Percentiles rank a stretch among this genome's conserved stretches.
Evolutionary conservation across 2,329 filamentous ascomycete species (phyloP).

Genomic region (Alternaria novae-zelandiae): DNA sequence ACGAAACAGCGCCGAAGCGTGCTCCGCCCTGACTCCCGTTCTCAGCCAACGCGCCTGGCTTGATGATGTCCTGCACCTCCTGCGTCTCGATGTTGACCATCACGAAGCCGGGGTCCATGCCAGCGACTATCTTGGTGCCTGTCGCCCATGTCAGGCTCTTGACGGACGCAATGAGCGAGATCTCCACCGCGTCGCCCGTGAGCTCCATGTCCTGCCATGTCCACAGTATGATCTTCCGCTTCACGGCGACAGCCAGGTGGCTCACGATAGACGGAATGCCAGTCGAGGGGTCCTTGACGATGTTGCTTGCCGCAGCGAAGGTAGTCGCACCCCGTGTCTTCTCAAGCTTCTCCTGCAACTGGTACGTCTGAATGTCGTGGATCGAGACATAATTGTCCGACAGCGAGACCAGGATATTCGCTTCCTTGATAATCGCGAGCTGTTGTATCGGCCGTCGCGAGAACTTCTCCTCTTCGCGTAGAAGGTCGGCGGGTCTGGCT

Average conservation of each 20-base stretch:
- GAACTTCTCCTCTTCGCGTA: conserved; percentile 94
- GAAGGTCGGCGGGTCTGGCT: conserved; percentile 71
- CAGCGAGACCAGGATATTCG: conserved; percentile 86
- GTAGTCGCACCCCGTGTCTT: conserved; percentile 87
- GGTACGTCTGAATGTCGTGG: conserved; percentile 85
- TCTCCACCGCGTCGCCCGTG: conserved; percentile 73
- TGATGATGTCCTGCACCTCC: conserved; percentile 77
- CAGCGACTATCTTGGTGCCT: conserved; percentile 84
- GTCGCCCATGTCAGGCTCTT: conserved; percentile 91
- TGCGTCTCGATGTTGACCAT: conserved; percentile 83
- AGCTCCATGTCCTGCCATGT: conserved; percentile 96
- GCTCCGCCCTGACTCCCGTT: conserved; percentile 69
- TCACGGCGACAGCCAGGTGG: conserved; percentile 87
- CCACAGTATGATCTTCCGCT: conserved; percentile 88
- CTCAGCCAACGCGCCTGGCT: conserved; percentile 74
- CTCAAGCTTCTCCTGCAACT: conserved; percentile 77
- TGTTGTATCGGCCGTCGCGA: conserved; percentile 89
- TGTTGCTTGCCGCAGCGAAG: conserved; percentile 94
- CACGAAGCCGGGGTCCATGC: conserved; percentile 89
- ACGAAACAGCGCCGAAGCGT: conserved; percentile 82
- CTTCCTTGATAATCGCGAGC: conserved; percentile 93
- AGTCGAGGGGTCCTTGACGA: conserved; percentile 85
- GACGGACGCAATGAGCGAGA: conserved; percentile 80
- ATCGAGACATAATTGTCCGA: conserved; percentile 90
- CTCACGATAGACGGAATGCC: conserved; percentile 94